Evolutionary conservation across 345 rosid genomes (phyloP).

Genomic region (Anacardium occidentale): DNA sequence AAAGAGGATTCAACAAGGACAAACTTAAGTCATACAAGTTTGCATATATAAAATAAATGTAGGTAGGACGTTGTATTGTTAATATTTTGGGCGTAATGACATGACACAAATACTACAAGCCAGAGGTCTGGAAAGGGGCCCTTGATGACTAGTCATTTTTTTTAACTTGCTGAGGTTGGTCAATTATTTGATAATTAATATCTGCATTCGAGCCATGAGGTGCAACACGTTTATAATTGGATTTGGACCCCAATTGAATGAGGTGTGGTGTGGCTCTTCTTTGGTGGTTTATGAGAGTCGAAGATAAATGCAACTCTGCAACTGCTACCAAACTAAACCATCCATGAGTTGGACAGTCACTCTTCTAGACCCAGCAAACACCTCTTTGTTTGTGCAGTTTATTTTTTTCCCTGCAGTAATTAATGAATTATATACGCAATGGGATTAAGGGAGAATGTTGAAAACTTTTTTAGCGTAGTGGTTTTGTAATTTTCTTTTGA

Average conservation of each 20-base stretch:
- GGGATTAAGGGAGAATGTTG: too few species aligned
- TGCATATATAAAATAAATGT: background rate
- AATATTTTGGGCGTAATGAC: too few species aligned
- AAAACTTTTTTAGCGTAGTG: too few species aligned
- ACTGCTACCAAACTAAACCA: slow-evolving; percentile 2
- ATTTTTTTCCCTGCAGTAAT: too few species aligned
- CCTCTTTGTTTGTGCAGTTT: background rate
- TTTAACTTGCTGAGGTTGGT: slow-evolving; percentile 22
- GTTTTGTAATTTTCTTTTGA: background rate
- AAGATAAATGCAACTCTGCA: slow-evolving; percentile 17
- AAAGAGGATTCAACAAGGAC: background rate
- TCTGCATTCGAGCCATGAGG: slow-evolving; percentile 7
- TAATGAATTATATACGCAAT: too few species aligned
- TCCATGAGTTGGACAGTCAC: slow-evolving; percentile 7
- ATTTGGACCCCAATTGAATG: slow-evolving; percentile 15
- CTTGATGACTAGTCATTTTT: background rate
- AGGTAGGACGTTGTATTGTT: background rate
- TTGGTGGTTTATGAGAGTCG: background rate
- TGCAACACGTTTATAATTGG: background rate
- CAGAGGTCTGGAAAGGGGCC: background rate
- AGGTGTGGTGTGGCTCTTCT: background rate
- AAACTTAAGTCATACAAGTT: background rate
- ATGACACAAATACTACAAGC: background rate
- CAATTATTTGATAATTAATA: slow-evolving; percentile 11
- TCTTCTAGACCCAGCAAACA: background rate